Base-by-base conservation (phyloP, 2,329 filamentous ascomycete species). In the Nemania diffusa region DNA sequence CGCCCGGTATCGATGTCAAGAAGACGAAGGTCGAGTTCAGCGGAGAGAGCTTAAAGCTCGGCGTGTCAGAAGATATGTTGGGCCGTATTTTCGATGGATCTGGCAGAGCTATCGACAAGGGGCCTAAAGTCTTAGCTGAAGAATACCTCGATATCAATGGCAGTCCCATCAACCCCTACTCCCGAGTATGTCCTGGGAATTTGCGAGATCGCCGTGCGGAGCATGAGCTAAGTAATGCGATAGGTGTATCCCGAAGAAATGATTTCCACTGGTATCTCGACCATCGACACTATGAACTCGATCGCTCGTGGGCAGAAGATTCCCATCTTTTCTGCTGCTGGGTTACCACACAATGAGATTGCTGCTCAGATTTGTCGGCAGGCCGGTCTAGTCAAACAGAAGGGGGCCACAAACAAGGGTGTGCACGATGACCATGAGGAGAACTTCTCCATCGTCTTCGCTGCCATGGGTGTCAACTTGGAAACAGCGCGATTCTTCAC, bases 391-490 rank as follows among this genome's bases (percentile, higher is more conserved):
- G 97, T 98, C 72, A 90, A 94, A 81, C 83, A 87, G 71, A 75
- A 93, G 85, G 87, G 94, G 58, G 81, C 90, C 61, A 91, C 94
- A 40, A 97, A 93, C 80, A 99, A 99, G 88, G 94, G 92, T 72
- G 90, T 96, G 27, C 96, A 99, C 78, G 97, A 99, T 78, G 94
- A 90, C 64, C 96, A 99, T 82, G 94, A 97, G 78, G 96, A 99
- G 78, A 99, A 99, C 86, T 99, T 99, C 88, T 97, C 94, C 68
- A 99, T 99, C 77, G 96, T 99, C 65, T 99, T 99, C 79, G 97
- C 93, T 79, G 96, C 96, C 78, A 99, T 99, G 96, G 96, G 96
- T 94, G 96, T 99, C 75, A 99, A 99, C 85, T 90, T 99, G 91
- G 96, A 99, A 81, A 99, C 96, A 34, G 93, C 92, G 76, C 92